phyloP scores from a whole-genome alignment of 306 rosid species.

The Rosa lucieae region DNA sequence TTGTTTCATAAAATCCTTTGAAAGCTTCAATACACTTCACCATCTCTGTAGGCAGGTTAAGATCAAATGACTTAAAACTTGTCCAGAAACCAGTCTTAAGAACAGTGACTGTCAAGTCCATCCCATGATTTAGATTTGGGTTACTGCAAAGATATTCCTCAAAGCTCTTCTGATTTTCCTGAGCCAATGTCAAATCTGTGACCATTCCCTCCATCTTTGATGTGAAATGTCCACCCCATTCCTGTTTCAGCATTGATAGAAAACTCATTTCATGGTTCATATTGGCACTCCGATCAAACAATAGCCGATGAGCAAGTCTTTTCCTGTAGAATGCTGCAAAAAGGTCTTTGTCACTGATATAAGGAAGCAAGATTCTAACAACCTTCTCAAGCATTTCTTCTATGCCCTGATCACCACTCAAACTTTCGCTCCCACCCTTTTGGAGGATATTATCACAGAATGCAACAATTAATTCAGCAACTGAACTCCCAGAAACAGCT shows the following conservation, averaged over 20 bases:
- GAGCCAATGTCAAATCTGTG: constrained; percentile 53
- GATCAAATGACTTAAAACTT: constrained; percentile 61
- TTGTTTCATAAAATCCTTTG: constrained; percentile 52
- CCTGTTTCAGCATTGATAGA: constrained; percentile 57
- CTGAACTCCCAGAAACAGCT: constrained; percentile 43
- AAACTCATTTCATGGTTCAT: constrained; percentile 61
- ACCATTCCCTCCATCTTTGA: constrained; percentile 52
- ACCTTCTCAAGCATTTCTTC: constrained; percentile 69
- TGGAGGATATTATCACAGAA: constrained; percentile 63
- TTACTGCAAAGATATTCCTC: constrained; percentile 52
- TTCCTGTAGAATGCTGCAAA: constrained; percentile 85
- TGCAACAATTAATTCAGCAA: constrained; percentile 58
- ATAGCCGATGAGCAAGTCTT: constrained; percentile 70
- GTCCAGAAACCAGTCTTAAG: constrained; percentile 81
- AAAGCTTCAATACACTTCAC: constrained; percentile 68
- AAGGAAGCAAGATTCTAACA: constrained; percentile 51
- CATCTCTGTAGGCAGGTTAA: constrained; percentile 70
- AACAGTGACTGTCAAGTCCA: constrained; percentile 62
- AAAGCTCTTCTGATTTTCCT: constrained; percentile 54
- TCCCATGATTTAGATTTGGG: constrained; percentile 50
- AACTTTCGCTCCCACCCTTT: constrained; percentile 63
- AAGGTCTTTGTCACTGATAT: constrained; percentile 67
- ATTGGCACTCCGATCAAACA: constrained; percentile 64
- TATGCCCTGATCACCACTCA: constrained; percentile 62
- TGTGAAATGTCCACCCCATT: constrained; percentile 71